Evolutionary conservation across 495 filamentous ascomycete species (phyloP).

Genomic region (Apodospora peruviana): DNA sequence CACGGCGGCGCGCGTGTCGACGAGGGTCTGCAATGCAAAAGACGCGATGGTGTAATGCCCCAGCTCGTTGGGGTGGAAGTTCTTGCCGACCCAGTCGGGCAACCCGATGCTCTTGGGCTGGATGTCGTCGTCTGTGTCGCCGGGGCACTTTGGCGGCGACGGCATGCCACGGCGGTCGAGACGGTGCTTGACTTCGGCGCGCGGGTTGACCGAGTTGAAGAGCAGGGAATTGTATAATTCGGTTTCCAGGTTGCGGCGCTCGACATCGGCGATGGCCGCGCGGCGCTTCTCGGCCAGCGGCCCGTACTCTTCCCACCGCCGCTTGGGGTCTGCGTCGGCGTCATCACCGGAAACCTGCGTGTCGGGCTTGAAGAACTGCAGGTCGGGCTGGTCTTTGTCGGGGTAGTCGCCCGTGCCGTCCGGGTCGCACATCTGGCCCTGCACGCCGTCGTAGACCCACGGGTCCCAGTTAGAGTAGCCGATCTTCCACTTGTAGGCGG

Average conservation of each 20-base stretch:
- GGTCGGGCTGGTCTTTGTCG: constrained; percentile 19
- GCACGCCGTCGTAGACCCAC: constrained; percentile 7
- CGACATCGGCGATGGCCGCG: not conserved
- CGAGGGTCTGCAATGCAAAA: constrained; percentile 10
- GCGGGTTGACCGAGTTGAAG: constrained; percentile 8
- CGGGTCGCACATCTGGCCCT: constrained; percentile 23
- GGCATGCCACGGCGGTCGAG: constrained; percentile 6
- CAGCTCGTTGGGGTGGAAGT: constrained; percentile 26
- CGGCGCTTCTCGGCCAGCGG: not conserved
- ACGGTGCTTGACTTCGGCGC: constrained; percentile 1
- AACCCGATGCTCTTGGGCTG: constrained; percentile 5
- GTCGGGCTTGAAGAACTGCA: constrained; percentile 17
- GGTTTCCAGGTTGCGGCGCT: not conserved
- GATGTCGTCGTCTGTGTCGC: not conserved
- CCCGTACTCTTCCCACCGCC: not conserved
- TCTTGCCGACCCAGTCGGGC: constrained; percentile 18
- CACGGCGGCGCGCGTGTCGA: constrained; percentile 8
- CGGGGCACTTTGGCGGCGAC: constrained; percentile 9
- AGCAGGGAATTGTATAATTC: constrained; percentile 10
- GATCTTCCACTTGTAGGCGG: constrained; percentile 8
- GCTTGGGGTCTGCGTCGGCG: not conserved
- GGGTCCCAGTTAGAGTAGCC: constrained; percentile 20
- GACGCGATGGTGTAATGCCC: constrained; percentile 20
- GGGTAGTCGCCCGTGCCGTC: constrained; percentile 11
- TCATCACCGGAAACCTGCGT: constrained; percentile 1